Evolutionary conservation across 192 early-diverging fungal genomes (phyloP).

Genomic region (Coemansia sp.): DNA sequence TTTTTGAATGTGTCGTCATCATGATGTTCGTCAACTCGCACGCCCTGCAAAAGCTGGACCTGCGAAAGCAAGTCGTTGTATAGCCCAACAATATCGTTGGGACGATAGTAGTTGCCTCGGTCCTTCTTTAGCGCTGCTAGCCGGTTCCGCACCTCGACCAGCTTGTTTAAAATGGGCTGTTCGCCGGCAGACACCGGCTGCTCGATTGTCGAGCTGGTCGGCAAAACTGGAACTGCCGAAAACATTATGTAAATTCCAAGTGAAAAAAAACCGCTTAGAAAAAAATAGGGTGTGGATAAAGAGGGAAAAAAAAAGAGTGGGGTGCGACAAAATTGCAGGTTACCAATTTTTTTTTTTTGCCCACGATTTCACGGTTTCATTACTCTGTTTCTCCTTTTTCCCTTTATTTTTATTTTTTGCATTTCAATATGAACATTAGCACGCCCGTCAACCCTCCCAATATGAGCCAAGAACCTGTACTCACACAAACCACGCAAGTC

Average conservation of each 20-base stretch:
- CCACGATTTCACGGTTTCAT: not conserved
- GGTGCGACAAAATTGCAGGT: not conserved
- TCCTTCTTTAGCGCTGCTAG: conserved; percentile 74
- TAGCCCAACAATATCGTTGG: conserved; percentile 60
- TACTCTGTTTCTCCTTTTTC: not conserved
- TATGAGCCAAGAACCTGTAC: conserved; percentile 5
- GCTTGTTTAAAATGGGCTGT: conserved; percentile 62
- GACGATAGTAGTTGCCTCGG: conserved; percentile 63
- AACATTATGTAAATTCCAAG: conserved; percentile 21
- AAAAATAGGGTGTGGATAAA: not conserved
- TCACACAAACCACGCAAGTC: conserved; percentile 27
- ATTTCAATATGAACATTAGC: too few relatives aligned
- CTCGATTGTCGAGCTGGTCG: conserved; percentile 9
- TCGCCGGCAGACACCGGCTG: conserved; percentile 47
- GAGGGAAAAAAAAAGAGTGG: not conserved
- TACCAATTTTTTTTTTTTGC: too few relatives aligned
- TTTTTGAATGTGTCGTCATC: conserved; percentile 57
- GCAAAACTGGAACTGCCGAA: conserved; percentile 23
- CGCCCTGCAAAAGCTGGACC: conserved; percentile 44
- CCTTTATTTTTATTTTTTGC: not conserved
- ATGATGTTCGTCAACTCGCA: conserved; percentile 52
- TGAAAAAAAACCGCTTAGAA: not conserved
- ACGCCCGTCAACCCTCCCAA: too few relatives aligned
- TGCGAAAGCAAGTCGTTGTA: conserved; percentile 62
- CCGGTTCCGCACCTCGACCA: conserved; percentile 67